phyloP scores from a whole-genome alignment of 192 early-diverging fungal species.

The Gryganskiella cystojenkinii region DNA sequence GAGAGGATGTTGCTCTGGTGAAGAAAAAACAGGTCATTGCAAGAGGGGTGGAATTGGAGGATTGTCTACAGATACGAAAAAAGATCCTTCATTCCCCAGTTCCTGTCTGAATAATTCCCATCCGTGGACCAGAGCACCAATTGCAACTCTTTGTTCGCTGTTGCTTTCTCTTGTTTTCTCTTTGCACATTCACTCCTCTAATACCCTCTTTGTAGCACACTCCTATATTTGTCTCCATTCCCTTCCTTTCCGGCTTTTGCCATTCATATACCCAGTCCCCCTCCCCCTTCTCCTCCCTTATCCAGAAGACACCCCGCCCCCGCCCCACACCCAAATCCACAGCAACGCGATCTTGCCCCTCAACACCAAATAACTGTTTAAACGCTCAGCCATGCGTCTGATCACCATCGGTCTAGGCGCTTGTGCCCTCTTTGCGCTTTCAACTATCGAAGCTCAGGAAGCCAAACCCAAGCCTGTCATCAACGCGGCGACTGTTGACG shows the following conservation, averaged over 20 bases:
- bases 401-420: conserved; percentile 29
- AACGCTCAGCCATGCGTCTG: conserved; percentile 20
- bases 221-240: no score
- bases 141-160: no score
- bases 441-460: conserved; percentile 19
- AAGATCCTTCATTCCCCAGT: no score
- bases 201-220: no score
- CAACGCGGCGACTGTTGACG: not conserved
- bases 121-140: no score
- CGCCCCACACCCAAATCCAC: not conserved
- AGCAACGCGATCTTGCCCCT: not conserved
- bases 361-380: not conserved
- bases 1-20: not conserved
- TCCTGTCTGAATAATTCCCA: no score
- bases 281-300: no score
- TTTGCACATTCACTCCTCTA: no score
- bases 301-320: no score
- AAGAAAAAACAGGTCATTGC: not conserved
- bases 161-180: no score
- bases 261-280: not conserved
- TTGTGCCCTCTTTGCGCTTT: conserved; percentile 13
- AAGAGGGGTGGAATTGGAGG: no score
- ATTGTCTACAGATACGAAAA: no score
- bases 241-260: not conserved
- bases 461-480: not conserved